Conservation (phyloP, 2,329 filamentous ascomycete species). For the Lojkania enalia region DNA sequence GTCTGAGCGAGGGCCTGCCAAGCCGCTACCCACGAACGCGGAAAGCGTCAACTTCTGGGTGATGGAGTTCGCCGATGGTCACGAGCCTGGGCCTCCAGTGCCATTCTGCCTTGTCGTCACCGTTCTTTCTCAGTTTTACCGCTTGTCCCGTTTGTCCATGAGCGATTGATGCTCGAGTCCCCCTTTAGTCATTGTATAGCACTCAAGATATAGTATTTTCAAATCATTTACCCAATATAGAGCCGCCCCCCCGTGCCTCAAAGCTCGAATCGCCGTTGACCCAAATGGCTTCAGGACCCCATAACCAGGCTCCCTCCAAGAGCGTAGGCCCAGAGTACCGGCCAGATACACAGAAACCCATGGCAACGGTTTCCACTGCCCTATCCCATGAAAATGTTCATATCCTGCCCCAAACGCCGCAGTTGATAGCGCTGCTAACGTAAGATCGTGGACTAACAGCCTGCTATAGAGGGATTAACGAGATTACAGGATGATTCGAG, state of each 20-base stretch:
- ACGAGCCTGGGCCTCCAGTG: constrained; percentile 34
- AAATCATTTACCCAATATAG: too few species aligned
- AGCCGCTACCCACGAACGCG: constrained; percentile 20
- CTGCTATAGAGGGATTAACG: constrained; percentile 3
- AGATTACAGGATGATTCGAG: constrained; percentile 80
- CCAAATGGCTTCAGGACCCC: constrained; percentile 32
- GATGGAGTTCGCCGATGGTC: constrained; percentile 40
- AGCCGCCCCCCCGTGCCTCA: too few species aligned
- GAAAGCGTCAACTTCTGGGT: constrained; percentile 21
- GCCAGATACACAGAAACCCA: constrained; percentile 75
- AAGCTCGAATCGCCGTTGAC: too few species aligned
- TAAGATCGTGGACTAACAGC: constrained; percentile 58
- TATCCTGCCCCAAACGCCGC: constrained; percentile 87
- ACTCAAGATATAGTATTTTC: too few species aligned
- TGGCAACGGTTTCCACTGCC: constrained; percentile 82
- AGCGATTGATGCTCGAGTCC: too few species aligned
- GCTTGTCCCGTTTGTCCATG: constrained; percentile 17
- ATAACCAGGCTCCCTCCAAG: constrained; percentile 52
- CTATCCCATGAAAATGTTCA: constrained; percentile 85
- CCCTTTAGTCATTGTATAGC: too few species aligned
- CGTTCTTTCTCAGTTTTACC: constrained; percentile 20
- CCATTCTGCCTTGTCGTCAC: constrained; percentile 20
- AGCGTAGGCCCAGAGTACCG: constrained; percentile 81
- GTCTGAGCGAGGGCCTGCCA: neutral
- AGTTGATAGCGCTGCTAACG: constrained; percentile 97